Evolutionary conservation across 208 protist species (phyloP), one percentile per base, ranked within the genome.

Genomic region (Balamuthia mandrillaris): DNA sequence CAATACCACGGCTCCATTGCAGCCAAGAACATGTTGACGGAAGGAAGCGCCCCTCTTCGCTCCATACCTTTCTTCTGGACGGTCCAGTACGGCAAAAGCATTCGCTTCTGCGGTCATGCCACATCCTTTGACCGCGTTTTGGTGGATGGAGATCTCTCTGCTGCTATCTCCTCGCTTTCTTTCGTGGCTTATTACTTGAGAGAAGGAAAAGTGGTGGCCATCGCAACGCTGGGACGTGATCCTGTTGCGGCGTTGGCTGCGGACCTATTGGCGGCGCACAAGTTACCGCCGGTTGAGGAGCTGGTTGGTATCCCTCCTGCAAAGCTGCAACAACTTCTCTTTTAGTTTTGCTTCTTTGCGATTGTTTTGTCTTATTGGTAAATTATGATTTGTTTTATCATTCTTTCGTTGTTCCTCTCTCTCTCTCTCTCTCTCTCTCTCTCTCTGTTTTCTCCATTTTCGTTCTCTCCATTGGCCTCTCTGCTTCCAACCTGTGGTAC

Each of bases 11-110:
- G 70, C 45, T 58, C 39, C 27, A 45, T 87, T 2, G 86, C 41
- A 9, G 86, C 56, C 14, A 21, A 60, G 9, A 47, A 31, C 47
- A 78, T 89, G 37, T 27, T 88, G 21, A 84, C 84, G 37, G 82
- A 84, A 44, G n/a, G n/a, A n/a, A 21, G 31, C 14, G 37, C 14
- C n/a, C 7, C 6, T 10, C 35, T 81, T 21, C 49, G 33, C 52
- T 54, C 88, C 42, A 87, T 33, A n/a, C 87, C 84, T 18, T 89
- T 85, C 87, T 89, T 89, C 87, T 89, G 87, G 87, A 89, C 87
- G 2, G 60, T 84, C 52, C 82, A 89, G 49, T 89, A 65, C 60
- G 87, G 87, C 44, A 88, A 88, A 47, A 68, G 37, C 39, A 21
- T 89, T 7, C 82, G 87, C 33, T 89, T 88, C 52, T 44, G 74